Evolutionary conservation across 2,329 filamentous ascomycete genomes (phyloP).

Genomic region (Chaetomium globosum): DNA sequence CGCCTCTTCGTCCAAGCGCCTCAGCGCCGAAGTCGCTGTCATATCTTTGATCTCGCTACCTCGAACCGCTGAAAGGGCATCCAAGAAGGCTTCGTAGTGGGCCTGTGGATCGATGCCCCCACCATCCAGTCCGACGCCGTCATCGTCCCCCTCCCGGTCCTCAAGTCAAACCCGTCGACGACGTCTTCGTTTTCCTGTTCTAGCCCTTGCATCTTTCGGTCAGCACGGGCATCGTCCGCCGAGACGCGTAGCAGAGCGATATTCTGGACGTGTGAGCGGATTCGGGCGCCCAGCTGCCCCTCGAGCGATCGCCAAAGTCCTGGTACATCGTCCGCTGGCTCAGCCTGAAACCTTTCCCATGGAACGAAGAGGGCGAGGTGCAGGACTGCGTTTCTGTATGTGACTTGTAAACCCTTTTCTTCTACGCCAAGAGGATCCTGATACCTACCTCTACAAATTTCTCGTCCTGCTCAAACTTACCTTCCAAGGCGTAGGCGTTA

Average conservation of each 20-base stretch:
- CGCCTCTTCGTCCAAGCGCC: constrained; percentile 15
- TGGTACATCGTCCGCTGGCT: constrained; percentile 9
- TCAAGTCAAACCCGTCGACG: neutral
- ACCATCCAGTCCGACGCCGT: neutral
- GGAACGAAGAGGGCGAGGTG: constrained; percentile 8
- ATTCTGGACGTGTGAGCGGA: constrained; percentile 14
- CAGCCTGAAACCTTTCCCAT: constrained; percentile 13
- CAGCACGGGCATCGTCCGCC: constrained; percentile 17
- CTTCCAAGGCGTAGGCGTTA: too few species aligned
- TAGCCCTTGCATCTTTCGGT: constrained; percentile 9
- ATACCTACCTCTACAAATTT: too few species aligned
- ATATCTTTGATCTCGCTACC: constrained; percentile 3
- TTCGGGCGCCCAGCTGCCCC: constrained; percentile 8
- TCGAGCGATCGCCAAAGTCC: constrained; percentile 15
- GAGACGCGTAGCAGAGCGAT: constrained; percentile 15
- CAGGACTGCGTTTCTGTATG: constrained; percentile 8
- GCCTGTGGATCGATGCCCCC: neutral
- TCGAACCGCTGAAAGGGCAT: neutral
- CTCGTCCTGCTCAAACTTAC: too few species aligned
- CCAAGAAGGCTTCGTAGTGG: constrained; percentile 9
- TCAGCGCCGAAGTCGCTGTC: neutral
- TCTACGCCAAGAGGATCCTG: too few species aligned
- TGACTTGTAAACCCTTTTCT: neutral
- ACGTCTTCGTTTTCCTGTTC: constrained; percentile 6
- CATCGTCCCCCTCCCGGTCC: neutral